phyloP scores from a whole-genome alignment of 2,329 filamentous ascomycete species.

The Fusarium staphyleae region DNA sequence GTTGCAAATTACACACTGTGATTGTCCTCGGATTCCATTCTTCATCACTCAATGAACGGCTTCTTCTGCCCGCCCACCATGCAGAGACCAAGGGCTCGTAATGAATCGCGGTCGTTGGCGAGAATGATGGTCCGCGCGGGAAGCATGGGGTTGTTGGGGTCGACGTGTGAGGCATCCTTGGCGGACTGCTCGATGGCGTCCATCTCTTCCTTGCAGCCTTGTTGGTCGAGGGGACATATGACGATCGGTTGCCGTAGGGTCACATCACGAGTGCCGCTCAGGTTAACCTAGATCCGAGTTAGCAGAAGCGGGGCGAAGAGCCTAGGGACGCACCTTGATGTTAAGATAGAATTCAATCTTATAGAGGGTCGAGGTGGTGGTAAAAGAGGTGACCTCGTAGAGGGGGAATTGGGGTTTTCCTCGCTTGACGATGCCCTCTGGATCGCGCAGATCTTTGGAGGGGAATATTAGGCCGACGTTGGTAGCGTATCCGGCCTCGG shows the following conservation, averaged over 20 bases:
- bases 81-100: conserved; percentile 68
- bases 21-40: conserved; percentile 8
- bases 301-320: conserved; percentile 24
- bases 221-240: conserved; percentile 93
- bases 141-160: conserved; percentile 90
- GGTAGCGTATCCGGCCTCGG: conserved; percentile 90
- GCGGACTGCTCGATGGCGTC: conserved; percentile 96
- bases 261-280: conserved; percentile 89
- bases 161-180: conserved; percentile 87
- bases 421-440: conserved; percentile 84
- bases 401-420: conserved; percentile 87
- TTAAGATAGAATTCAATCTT: conserved; percentile 98
- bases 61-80: conserved; percentile 70
- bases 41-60: conserved; percentile 65
- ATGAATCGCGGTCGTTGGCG: conserved; percentile 73
- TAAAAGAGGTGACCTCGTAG: conserved; percentile 89
- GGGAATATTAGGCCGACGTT: conserved; percentile 93
- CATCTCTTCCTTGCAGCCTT: conserved; percentile 98
- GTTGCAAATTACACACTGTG: conserved; percentile 21
- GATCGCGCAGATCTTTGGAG: conserved; percentile 84
- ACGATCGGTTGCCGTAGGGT: conserved; percentile 90
- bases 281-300: conserved; percentile 70
- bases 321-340: conserved; percentile 73
- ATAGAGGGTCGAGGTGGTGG: conserved; percentile 91
- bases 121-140: conserved; percentile 84